Percentiles rank a stretch among this genome's conserved stretches.
Evolutionary conservation across 2,329 filamentous ascomycete genomes (phyloP).

Genomic region (Teratosphaeriaceae sp.): DNA sequence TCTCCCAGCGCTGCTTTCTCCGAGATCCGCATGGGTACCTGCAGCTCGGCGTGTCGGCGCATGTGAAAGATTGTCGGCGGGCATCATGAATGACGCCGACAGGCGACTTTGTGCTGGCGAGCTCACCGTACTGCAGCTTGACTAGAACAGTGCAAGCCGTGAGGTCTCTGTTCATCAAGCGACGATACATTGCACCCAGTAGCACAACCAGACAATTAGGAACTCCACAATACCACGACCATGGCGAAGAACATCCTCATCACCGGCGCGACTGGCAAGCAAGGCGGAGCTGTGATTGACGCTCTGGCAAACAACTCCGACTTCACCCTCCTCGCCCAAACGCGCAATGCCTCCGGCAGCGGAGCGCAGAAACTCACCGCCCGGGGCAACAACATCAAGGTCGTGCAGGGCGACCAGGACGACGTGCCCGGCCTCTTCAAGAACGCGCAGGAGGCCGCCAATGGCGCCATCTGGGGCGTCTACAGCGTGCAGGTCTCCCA

Average conservation of each 20-base stretch:
- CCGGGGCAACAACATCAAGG: slow-evolving; percentile 42
- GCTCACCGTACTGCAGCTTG: too few species aligned
- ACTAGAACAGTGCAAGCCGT: too few species aligned
- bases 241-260: slow-evolving; percentile 37
- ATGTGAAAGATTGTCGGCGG: background rate
- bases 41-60: background rate
- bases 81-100: background rate
- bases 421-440: slow-evolving; percentile 45
- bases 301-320: slow-evolving; percentile 29
- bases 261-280: slow-evolving; percentile 42
- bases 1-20: too few species aligned
- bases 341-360: slow-evolving; percentile 44
- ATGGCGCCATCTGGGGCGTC: slow-evolving; percentile 41
- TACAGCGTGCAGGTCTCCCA: slow-evolving; percentile 54
- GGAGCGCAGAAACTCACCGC: slow-evolving; percentile 43
- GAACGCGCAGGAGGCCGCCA: slow-evolving; percentile 33
- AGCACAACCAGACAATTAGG: too few species aligned
- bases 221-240: background rate
- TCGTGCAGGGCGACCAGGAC: slow-evolving; percentile 51
- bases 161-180: too few species aligned
- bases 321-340: slow-evolving; percentile 51
- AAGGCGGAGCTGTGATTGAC: slow-evolving; percentile 38
- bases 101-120: too few species aligned
- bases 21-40: too few species aligned
- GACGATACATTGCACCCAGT: too few species aligned